Evolutionary conservation across 2,329 filamentous ascomycete species (phyloP), one percentile per base, ranked within the genome.

Genomic region (Fusarium penzigii): DNA sequence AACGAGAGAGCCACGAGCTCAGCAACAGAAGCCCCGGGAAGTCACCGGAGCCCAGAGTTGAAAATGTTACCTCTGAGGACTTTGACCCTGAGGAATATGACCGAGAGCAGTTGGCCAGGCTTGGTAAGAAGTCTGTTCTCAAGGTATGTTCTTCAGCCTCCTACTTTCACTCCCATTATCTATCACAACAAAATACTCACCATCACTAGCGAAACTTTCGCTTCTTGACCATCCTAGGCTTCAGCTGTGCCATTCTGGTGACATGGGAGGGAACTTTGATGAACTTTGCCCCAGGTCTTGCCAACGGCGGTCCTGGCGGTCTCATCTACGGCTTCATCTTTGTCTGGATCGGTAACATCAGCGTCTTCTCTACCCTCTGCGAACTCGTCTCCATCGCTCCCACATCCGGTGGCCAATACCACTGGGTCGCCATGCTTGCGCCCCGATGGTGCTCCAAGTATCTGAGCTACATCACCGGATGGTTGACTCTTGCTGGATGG

Each of bases 301-400:
- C 50, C 4, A 65, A 65, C 16, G 63, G 63, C 3, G 64, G 64
- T 2, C 56, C 61, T 2, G 61, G 53, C 2, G 78, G 79, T 5
- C 66, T 79, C 7, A 63, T 81, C 10, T 81, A 79, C 56, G 77
- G 78, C 44, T 82, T 76, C 65, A 71, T 82, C 32, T 74, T 81
- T 43, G 75, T 78, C 16, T 81, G 77, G 76, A 60, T 68, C 16
- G 76, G 74, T 1, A 81, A 75, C 1, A 58, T 63, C 9, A 62
- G 61, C 25, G 56, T 59, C 20, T 63, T 63, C 16, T 57, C 61
- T 1, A 58, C 54, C 6, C 61, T 63, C 7, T 60, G 61, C 29
- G 61, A 63, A 20, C 61, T 63, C 12, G 56, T 64, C 0, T 63
- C 61, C 2, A 63, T 63, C 14, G 61, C 61, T 1, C 61, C 61